phyloP scores from a whole-genome alignment of 495 filamentous ascomycete genomes.

The Penicillium pulvis region DNA sequence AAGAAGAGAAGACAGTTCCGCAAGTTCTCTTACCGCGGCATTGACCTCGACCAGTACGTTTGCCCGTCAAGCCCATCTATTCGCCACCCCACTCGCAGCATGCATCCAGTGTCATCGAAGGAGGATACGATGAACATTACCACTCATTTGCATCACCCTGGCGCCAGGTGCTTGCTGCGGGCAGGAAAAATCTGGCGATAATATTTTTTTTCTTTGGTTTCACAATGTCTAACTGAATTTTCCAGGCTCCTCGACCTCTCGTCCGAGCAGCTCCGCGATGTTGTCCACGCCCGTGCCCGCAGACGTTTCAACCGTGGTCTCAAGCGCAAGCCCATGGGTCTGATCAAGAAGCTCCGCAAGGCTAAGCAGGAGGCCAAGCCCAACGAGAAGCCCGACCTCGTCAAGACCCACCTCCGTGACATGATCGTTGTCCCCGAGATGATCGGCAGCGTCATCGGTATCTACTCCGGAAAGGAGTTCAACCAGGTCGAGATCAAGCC shows the following conservation, averaged over 20 bases:
- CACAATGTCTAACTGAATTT: slow-evolving; percentile 22
- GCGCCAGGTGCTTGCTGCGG: background rate
- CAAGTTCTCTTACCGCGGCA: slow-evolving; percentile 99
- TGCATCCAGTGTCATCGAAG: slow-evolving; percentile 48
- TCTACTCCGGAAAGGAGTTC: slow-evolving; percentile 99
- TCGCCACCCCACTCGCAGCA: slow-evolving; percentile 36
- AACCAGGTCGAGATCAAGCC: slow-evolving; percentile 99
- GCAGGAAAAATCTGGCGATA: background rate
- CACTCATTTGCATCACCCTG: background rate
- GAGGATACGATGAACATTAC: background rate
- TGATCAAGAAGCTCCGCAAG: slow-evolving; percentile 99
- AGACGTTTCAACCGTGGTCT: slow-evolving; percentile 98
- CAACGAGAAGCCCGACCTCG: slow-evolving; percentile 98
- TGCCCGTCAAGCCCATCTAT: slow-evolving; percentile 36
- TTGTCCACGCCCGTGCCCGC: slow-evolving; percentile 98
- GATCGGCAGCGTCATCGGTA: slow-evolving; percentile 96
- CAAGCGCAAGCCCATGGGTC: slow-evolving; percentile 99
- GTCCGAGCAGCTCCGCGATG: slow-evolving; percentile 97
- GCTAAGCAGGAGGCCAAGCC: slow-evolving; percentile 99
- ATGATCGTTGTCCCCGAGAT: slow-evolving; percentile 99
- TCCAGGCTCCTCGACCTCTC: slow-evolving; percentile 92
- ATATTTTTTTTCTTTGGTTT: slow-evolving; percentile 33
- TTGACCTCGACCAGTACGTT: slow-evolving; percentile 97
- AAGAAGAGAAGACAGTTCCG: slow-evolving; percentile 99
- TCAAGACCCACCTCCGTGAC: slow-evolving; percentile 98